Conservation (phyloP, 2,329 filamentous ascomycete species). For the Pseudogymnoascus sp. region DNA sequence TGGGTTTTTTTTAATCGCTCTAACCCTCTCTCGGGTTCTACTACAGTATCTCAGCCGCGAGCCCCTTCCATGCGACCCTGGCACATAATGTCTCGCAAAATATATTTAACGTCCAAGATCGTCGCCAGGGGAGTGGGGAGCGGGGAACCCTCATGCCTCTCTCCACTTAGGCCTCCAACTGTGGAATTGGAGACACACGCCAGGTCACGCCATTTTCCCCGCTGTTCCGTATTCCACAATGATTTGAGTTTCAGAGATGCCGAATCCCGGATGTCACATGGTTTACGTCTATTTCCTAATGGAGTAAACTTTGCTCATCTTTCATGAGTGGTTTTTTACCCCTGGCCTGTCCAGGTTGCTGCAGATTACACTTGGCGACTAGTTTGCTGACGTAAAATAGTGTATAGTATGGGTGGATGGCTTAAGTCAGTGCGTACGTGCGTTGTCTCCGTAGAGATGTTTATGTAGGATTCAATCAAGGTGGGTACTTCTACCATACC, state of each 20-base stretch:
- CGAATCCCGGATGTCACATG: neutral
- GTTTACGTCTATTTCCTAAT: neutral
- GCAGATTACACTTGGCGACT: neutral
- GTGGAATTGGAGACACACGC: neutral
- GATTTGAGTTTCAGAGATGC: constrained; percentile 8
- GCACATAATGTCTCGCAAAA: neutral
- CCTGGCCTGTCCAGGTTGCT: neutral
- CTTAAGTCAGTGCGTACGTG: neutral
- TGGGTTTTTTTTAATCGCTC: too few relatives aligned
- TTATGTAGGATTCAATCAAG: neutral
- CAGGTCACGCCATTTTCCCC: neutral
- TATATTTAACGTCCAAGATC: constrained; percentile 1
- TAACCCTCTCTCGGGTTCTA: neutral
- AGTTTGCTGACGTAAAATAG: neutral
- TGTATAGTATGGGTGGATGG: neutral
- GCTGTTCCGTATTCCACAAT: neutral
- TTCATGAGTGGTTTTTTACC: neutral
- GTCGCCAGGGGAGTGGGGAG: constrained; percentile 5
- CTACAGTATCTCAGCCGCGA: neutral
- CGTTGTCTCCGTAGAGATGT: neutral
- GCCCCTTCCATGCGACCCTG: neutral
- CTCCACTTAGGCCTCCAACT: neutral
- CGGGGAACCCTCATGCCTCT: neutral
- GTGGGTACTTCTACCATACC: neutral
- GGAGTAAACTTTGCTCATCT: neutral